Evolutionary conservation across 768 basidiomycete genomes (phyloP), one percentile per base, ranked within the genome.

Genomic region (Heimioporus sp.): DNA sequence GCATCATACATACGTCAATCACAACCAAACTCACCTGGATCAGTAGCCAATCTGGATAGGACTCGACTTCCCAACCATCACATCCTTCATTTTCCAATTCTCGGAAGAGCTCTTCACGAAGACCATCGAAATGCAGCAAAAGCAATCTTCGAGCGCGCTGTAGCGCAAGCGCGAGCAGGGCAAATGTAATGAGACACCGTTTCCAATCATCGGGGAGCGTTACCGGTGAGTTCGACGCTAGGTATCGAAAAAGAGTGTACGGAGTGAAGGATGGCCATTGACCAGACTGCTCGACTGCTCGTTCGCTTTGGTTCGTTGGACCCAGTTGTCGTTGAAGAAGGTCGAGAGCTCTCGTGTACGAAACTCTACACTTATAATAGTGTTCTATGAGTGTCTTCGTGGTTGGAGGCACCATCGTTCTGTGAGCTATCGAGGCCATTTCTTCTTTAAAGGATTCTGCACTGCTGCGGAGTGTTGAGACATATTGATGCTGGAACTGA

Each of bases 1-100:
- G 7, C 9, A 13, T 45, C 13, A 15, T 9, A 15, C 3, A 9
- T 24, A 0, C 3, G 10, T 10, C 15, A 3, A 15, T 12, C 9
- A 5, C 19, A 19, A 8, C 30, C 1, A 49, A 21, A 46, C 44
- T 36, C 12, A 74, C 72, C 65, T 79, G 77, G 12, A 78, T 69
- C 32, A 78, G 54, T 2, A 76, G 56, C 78, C 76, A 79, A 46
- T 76, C 75, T 0, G 69, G 63, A 47, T 70, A 50, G 1, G 16
- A n/a, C 34, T 62, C 50, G 2, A 54, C 48, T 15, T 59, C 38
- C 56, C 56, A 60, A 4, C 51, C 61, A 16, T 61, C 52, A 10
- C 49, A 60, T 16, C 59, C 61, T 3, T 43, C 52, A 7, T 62
- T 67, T 1, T 54, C 30, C 5, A 65, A 11, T 42, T 69, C 64